Evolutionary conservation across 164 flowering plant genomes (phyloP).

Genomic region (Kalanchoe fedtschenkoi): DNA sequence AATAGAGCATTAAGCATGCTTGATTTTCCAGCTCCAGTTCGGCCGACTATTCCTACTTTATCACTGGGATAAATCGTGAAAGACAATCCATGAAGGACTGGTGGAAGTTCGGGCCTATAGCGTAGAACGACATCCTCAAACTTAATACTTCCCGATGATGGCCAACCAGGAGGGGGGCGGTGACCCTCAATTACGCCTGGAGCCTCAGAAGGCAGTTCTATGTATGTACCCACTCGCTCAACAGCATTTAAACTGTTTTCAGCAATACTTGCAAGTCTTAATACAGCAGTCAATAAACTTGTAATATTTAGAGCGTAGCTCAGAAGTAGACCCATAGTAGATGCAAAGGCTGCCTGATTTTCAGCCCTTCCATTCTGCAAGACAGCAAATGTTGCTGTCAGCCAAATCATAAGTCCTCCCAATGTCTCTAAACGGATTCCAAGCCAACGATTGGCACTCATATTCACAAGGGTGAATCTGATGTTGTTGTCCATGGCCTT

Average conservation of each 20-base stretch:
- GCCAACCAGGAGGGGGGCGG: constrained; percentile 98
- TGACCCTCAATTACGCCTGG: constrained; percentile 59
- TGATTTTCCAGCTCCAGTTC: constrained; percentile 99
- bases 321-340: constrained; percentile 98
- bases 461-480: constrained; percentile 81
- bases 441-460: constrained; percentile 95
- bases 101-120: constrained; percentile 95
- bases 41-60: constrained; percentile 93
- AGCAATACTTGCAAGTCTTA: constrained; percentile 87
- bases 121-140: constrained; percentile 88
- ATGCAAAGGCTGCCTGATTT: constrained; percentile 86
- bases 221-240: constrained; percentile 74
- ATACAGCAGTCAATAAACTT: constrained; percentile 61
- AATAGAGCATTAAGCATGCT: constrained; percentile 96
- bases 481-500: constrained; percentile 90
- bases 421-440: constrained; percentile 76
- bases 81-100: constrained; percentile 84
- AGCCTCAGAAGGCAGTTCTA: constrained; percentile 92
- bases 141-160: constrained; percentile 69
- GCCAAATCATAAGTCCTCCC: constrained; percentile 98
- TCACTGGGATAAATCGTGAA: constrained; percentile 71
- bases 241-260: constrained; percentile 95
- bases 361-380: constrained; percentile 86
- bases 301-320: constrained; percentile 91
- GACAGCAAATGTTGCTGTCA: constrained; percentile 94